Conservation (phyloP, 2,329 filamentous ascomycete genomes). For the Ceratocystis lukuohia region DNA sequence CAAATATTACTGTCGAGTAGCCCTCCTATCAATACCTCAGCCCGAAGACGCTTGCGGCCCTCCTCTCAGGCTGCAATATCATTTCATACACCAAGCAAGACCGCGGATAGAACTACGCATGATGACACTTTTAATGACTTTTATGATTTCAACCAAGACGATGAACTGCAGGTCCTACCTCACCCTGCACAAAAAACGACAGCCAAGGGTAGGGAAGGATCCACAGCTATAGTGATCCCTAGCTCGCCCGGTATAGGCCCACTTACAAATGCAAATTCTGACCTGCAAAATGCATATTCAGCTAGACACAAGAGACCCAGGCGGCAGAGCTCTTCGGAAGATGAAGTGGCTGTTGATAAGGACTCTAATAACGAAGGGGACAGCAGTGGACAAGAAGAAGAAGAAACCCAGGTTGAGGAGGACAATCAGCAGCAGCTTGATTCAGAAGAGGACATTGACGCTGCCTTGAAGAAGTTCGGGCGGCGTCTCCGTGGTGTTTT, state of each 20-base stretch:
- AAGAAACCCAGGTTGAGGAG: constrained; percentile 22
- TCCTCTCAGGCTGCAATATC: constrained; percentile 6
- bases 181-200: neutral
- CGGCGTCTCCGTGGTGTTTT: constrained; percentile 46
- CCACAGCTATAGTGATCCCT: constrained; percentile 5
- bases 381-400: neutral
- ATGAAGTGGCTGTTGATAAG: constrained; percentile 24
- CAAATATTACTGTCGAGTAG: constrained; percentile 15
- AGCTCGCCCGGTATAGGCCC: constrained; percentile 6
- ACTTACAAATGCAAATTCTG: neutral
- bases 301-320: neutral
- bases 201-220: no score
- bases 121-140: constrained; percentile 20
- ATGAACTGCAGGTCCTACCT: neutral
- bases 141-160: constrained; percentile 17
- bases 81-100: neutral
- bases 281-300: neutral
- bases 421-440: constrained; percentile 24
- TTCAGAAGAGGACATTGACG: constrained; percentile 23
- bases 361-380: neutral
- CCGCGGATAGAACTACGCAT: neutral
- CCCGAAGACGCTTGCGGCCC: constrained; percentile 7
- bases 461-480: constrained; percentile 22
- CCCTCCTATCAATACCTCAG: constrained; percentile 12
- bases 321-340: constrained; percentile 19